Conservation (phyloP, 192 early-diverging fungal species). For the Borealophlyctis nickersoniae region DNA sequence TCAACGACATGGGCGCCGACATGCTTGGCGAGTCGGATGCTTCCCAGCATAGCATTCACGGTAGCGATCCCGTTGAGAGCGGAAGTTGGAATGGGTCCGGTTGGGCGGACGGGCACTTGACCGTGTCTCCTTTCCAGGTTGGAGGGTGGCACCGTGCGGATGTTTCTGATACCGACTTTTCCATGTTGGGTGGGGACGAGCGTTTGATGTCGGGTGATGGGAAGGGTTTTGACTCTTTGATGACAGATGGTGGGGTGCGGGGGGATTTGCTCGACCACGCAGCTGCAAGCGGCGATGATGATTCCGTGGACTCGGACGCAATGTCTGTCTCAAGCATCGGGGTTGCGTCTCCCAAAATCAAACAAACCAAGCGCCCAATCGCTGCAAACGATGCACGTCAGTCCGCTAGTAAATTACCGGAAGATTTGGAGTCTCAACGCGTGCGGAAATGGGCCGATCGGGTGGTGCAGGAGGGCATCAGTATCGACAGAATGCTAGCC, state of each 20-base stretch:
- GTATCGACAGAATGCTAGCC: background rate
- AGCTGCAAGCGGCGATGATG: background rate
- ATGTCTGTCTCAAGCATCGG: background rate
- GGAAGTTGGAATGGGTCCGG: too few relatives aligned
- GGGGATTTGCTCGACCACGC: background rate
- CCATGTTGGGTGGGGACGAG: background rate
- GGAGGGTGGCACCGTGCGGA: background rate
- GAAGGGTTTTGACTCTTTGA: background rate
- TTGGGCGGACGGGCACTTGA: too few relatives aligned
- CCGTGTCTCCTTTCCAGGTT: background rate
- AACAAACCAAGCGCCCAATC: too few relatives aligned
- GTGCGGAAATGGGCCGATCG: background rate
- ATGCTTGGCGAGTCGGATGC: too few relatives aligned
- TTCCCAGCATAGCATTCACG: too few relatives aligned
- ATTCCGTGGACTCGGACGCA: background rate
- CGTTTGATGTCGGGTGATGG: background rate
- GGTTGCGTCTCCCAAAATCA: background rate
- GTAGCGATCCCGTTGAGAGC: too few relatives aligned
- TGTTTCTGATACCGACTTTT: background rate
- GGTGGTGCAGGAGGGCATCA: background rate
- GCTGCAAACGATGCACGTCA: background rate
- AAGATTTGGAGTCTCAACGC: background rate
- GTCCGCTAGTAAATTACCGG: background rate
- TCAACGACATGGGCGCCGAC: too few relatives aligned
- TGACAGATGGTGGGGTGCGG: background rate